These are phyloP conservation scores for Medakamo hakoo DNA, from an alignment of 139 green algal genomes.

Conservation along the genomic window DNA sequence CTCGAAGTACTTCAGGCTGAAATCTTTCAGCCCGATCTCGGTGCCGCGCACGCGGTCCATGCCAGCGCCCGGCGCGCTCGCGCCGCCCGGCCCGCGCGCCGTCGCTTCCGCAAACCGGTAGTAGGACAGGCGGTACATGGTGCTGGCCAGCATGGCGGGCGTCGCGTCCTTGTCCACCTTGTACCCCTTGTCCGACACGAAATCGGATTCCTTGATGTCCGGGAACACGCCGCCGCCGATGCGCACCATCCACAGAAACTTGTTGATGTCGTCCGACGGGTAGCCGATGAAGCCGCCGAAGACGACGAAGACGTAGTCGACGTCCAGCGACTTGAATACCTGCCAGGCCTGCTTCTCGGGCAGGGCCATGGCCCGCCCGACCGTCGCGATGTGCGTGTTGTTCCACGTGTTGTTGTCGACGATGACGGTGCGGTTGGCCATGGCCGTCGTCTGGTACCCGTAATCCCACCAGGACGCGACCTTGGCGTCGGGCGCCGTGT, in stretches of 20 bases:
- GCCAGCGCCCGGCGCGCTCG: constrained; percentile 31
- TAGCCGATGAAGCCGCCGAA: constrained; percentile 81
- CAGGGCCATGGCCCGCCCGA: constrained; percentile 59
- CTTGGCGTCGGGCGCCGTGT: constrained; percentile 34
- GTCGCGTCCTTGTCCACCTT: constrained; percentile 47
- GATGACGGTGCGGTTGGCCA: constrained; percentile 80
- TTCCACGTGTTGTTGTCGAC: constrained; percentile 98
- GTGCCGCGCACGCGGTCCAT: constrained; percentile 67
- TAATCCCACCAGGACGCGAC: constrained; percentile 79
- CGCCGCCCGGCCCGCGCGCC: constrained; percentile 3
- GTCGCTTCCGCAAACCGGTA: constrained; percentile 59
- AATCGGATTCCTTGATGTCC: constrained; percentile 88
- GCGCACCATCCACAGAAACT: constrained; percentile 96
- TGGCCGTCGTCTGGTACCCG: constrained; percentile 86
- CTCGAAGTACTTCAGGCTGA: constrained; percentile 77
- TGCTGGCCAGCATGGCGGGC: constrained; percentile 45
- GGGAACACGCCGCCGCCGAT: constrained; percentile 63
- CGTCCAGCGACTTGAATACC: constrained; percentile 66
- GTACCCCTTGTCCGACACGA: constrained; percentile 53
- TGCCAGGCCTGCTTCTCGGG: constrained; percentile 56
- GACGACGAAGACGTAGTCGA: constrained; percentile 91
- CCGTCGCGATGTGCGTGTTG: constrained; percentile 87
- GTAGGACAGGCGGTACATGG: constrained; percentile 81
- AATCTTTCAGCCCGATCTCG: constrained; percentile 56
- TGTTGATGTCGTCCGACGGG: constrained; percentile 90